A percentile compares a stretch with the other conserved stretches of the same genome.
These are phyloP conservation scores for Porphyra umbilicalis DNA, from an alignment of 31 red algal species.

Conservation along the genomic window DNA sequence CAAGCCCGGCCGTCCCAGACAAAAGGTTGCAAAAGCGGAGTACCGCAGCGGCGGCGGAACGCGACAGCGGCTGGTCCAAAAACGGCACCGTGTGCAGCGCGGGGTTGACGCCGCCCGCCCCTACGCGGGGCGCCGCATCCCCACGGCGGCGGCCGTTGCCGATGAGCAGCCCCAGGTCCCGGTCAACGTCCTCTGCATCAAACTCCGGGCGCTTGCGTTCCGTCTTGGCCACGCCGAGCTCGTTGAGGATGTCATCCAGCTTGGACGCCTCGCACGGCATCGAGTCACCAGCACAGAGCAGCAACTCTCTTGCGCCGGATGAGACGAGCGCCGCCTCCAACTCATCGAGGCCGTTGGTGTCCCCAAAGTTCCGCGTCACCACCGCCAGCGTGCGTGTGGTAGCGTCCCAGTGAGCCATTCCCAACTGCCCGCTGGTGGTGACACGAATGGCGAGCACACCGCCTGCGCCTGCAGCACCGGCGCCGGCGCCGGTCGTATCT, in stretches of 20 bases:
- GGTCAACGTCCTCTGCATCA: conserved; percentile 19
- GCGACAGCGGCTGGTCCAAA: conserved; percentile 33
- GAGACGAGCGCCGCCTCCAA: conserved; percentile 64
- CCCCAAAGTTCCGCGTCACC: conserved; percentile 37
- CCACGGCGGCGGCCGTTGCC: conserved; percentile 1
- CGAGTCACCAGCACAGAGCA: conserved; percentile 52
- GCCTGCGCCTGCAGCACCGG: conserved; percentile 29
- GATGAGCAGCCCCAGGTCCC: conserved; percentile 40
- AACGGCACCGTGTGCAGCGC: conserved; percentile 26
- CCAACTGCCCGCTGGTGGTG: conserved; percentile 10
- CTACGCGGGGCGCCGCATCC: neutral
- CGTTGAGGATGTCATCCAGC: conserved; percentile 37
- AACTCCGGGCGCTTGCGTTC: conserved; percentile 33
- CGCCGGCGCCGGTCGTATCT: conserved; percentile 5
- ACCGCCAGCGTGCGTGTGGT: conserved; percentile 14
- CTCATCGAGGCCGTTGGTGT: conserved; percentile 28
- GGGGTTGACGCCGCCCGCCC: neutral
- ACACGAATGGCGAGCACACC: conserved; percentile 5
- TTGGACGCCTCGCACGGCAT: conserved; percentile 41
- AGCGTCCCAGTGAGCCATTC: conserved; percentile 47
- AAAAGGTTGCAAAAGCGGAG: conserved; percentile 50
- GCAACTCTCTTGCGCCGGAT: conserved; percentile 41
- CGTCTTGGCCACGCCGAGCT: conserved; percentile 50
- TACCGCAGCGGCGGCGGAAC: conserved; percentile 36
- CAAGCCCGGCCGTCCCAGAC: conserved; percentile 10